phyloP scores from a whole-genome alignment of 805 yeast genomes.

The Candida yuanshanica region DNA sequence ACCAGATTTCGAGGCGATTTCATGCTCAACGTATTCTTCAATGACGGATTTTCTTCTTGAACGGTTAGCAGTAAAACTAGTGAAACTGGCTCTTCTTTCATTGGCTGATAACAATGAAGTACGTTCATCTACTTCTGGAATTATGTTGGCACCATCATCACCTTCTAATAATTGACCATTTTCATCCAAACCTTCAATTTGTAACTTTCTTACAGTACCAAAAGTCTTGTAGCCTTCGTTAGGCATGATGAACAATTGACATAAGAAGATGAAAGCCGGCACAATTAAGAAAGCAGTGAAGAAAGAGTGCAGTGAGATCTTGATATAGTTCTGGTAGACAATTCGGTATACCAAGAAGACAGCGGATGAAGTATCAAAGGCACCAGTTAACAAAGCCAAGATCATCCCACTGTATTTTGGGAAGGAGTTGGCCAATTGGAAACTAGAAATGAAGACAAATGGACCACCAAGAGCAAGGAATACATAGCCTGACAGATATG shows the following conservation, averaged over 20 bases:
- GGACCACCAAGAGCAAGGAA: slow-evolving; percentile 89
- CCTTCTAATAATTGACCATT: slow-evolving; percentile 45
- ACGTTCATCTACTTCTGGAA: slow-evolving; percentile 38
- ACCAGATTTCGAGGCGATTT: slow-evolving; percentile 46
- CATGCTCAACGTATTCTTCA: slow-evolving; percentile 60
- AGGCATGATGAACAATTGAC: slow-evolving; percentile 82
- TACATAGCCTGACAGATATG: slow-evolving; percentile 69
- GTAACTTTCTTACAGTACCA: slow-evolving; percentile 60
- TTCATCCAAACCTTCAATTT: slow-evolving; percentile 71
- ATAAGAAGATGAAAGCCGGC: slow-evolving; percentile 69
- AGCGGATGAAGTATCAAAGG: slow-evolving; percentile 91
- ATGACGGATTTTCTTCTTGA: slow-evolving; percentile 48
- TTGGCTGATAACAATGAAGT: slow-evolving; percentile 24
- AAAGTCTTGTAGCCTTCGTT: slow-evolving; percentile 64
- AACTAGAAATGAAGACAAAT: slow-evolving; percentile 82
- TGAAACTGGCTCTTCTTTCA: slow-evolving; percentile 2
- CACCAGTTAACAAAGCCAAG: slow-evolving; percentile 83
- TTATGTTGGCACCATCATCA: slow-evolving; percentile 35
- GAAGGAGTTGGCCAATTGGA: slow-evolving; percentile 84
- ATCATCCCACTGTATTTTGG: slow-evolving; percentile 78
- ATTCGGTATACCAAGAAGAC: slow-evolving; percentile 71
- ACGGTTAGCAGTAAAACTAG: slow-evolving; percentile 17
- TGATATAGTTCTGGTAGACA: slow-evolving; percentile 39
- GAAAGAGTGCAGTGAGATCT: slow-evolving; percentile 47
- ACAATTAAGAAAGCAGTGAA: slow-evolving; percentile 65